Base-by-base conservation (phyloP, 2,329 filamentous ascomycete genomes). In the Tolypocladium sp. region DNA sequence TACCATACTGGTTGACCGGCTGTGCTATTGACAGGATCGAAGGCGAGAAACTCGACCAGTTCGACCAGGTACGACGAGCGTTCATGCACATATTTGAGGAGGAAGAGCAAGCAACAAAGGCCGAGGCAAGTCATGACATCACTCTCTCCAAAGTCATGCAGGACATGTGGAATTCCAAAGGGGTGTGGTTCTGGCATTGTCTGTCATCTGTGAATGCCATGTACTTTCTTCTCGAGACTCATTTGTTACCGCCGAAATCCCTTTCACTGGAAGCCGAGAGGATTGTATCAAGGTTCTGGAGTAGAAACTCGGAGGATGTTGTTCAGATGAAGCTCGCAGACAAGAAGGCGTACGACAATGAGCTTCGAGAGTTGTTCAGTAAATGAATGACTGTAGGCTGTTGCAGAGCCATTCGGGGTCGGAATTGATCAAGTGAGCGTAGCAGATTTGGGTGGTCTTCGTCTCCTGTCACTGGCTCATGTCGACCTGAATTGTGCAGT, bases 1-100 rank as follows among this genome's bases (percentile, higher is more conserved):
- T 63, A 2, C 64, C 67, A 10, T 63, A 65, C 40, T 68, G 66
- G 66, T 57, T 68, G 30, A 63, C 62, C 8, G 63, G 64, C 8
- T 55, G 58, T n/a, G 38, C 37, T 2, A 61, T 66, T 38, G 64
- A 64, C n/a, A 55, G 61, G 20, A 58, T 68, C 20, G 53, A 60
- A 17, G 61, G 55, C n/a, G 61, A 64, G n/a, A 58, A 59, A 13
- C 44, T 63, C 12, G 54, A 58, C 8, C 35, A 58, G 33, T 68
- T 60, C 27, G 56, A 65, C 15, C 17, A 49, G 7, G 27, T 62
- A 13, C 58, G 64, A 41, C 55, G 57, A 25, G 65, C 64, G 15
- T 67, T 67, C 35, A 60, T 68, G 60, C 42, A 55, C 20, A 33
- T 62, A 17, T 60, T 66, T 9, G 42, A 60, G 33, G 37, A 63